Evolutionary conservation across 495 filamentous ascomycete species (phyloP), one percentile per base, ranked within the genome.

Genomic region (Penicillium crystallinum): DNA sequence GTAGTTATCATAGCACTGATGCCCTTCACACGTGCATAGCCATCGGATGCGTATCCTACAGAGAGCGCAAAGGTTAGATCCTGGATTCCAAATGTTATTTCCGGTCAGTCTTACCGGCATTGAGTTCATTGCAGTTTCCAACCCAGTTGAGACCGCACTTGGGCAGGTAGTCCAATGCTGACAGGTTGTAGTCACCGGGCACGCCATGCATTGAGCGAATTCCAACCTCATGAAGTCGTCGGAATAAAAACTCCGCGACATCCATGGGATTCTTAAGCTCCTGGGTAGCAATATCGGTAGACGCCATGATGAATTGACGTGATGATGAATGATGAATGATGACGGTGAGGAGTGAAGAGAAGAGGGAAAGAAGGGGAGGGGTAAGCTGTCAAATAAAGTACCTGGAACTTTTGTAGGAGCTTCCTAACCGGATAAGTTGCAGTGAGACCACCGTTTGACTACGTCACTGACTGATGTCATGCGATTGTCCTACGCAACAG

Each of bases 31-130:
- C 84, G 79, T 17, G 85, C 84, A 67, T 89, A 88, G 27, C 84
- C 85, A 66, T 89, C 85, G 34, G 84, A 82, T 5, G 85, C 84
- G 58, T 88, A 89, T 23, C 82, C 83, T 83, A 62, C 30, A n/a
- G n/a, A 34, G 7, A 22, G 41, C 27, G 15, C 9, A 9, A 3
- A 3, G 11, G 31, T 55, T 47, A 54, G 46, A 19, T 22, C 12
- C 1, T 11, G 19, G 1, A 27, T 30, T 8, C 10, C 11, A 15
- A 1, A 9, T 14, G 6, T n/a, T 6, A 0, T 17, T 29, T 35
- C 7, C 29, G 23, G 15, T 41, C 15, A 9, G 6, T 50, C 69
- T 56, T 74, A 81, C 81, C 82, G 44, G 82, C 82, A 65, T 83
- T 83, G 40, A 85, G 78, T 60, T 87, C 84, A 70, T 87, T 87